Percentiles rank a stretch among this genome's conserved stretches.
These are phyloP conservation scores for Musa acuminata DNA, from an alignment of 176 grass and related monocot species.

Conservation along the genomic window DNA sequence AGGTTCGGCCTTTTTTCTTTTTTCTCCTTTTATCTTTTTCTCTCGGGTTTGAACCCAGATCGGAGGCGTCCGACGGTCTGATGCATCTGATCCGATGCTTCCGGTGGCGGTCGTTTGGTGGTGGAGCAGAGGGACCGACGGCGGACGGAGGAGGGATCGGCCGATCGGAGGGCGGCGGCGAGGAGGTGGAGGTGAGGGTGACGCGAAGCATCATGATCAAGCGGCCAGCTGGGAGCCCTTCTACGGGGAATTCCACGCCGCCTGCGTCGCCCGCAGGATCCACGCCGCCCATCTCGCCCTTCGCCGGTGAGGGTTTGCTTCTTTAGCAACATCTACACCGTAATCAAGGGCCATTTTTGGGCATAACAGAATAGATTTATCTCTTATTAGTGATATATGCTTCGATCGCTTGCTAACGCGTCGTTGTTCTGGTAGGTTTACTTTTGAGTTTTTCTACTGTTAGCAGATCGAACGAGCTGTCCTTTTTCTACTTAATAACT, in stretches of 20 bases:
- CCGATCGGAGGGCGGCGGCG: slow-evolving; percentile 22
- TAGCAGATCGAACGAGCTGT: too few species aligned
- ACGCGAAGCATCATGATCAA: slow-evolving; percentile 99
- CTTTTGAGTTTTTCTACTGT: too few species aligned
- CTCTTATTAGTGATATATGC: background rate
- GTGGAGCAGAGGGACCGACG: slow-evolving; percentile 36
- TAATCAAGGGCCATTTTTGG: background rate
- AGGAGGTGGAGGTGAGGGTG: slow-evolving; percentile 47
- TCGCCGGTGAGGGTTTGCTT: slow-evolving; percentile 38
- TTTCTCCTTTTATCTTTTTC: background rate
- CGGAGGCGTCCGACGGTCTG: background rate
- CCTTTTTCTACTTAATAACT: too few species aligned
- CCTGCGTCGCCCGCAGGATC: slow-evolving; percentile 53
- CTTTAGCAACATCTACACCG: background rate
- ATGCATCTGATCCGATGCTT: slow-evolving; percentile 13
- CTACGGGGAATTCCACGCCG: slow-evolving; percentile 55
- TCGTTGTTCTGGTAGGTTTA: too few species aligned
- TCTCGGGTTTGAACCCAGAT: background rate
- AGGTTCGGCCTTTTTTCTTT: too few species aligned
- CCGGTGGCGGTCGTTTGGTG: background rate
- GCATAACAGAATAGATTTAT: background rate
- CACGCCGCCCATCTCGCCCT: slow-evolving; percentile 75
- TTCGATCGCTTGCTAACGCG: too few species aligned
- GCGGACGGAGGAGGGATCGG: slow-evolving; percentile 21
- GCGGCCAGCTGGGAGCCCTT: slow-evolving; percentile 52